These are phyloP conservation scores for Eucalyptus caleyi DNA, from an alignment of 345 rosid species.

Conservation along the genomic window DNA sequence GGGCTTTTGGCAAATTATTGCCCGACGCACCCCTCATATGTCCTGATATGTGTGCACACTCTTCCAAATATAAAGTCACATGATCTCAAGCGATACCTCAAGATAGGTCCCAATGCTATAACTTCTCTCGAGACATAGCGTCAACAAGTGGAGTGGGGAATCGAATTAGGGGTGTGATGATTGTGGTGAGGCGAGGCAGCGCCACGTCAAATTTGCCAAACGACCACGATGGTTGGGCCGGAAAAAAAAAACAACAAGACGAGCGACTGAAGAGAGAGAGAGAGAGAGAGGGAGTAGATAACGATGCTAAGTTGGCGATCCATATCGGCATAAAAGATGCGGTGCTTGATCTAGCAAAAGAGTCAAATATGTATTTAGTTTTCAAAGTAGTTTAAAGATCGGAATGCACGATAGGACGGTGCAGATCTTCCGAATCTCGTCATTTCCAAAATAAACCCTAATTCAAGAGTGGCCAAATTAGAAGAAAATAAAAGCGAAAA, in stretches of 20 bases:
- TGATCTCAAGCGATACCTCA: fast-evolving
- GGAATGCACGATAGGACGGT: neutral
- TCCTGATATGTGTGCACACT: neutral
- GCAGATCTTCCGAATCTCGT: neutral
- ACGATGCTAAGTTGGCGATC: neutral
- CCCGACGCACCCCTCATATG: fast-evolving
- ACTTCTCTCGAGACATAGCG: neutral
- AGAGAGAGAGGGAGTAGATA: neutral
- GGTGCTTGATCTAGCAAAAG: neutral
- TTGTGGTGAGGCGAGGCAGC: neutral
- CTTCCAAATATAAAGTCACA: neutral
- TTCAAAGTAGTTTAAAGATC: neutral
- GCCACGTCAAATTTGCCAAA: neutral
- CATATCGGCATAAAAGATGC: neutral
- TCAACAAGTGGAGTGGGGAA: neutral
- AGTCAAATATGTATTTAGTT: neutral
- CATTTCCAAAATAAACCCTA: neutral
- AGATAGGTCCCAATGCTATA: neutral
- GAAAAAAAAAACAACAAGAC: neutral
- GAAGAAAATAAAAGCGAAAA: neutral
- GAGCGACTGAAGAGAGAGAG: neutral
- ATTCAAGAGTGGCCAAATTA: neutral
- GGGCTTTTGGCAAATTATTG: neutral
- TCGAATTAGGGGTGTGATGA: neutral
- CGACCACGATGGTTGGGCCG: neutral